Conservation (phyloP, 2,329 filamentous ascomycete genomes). For the Diplodia sapinea region DNA sequence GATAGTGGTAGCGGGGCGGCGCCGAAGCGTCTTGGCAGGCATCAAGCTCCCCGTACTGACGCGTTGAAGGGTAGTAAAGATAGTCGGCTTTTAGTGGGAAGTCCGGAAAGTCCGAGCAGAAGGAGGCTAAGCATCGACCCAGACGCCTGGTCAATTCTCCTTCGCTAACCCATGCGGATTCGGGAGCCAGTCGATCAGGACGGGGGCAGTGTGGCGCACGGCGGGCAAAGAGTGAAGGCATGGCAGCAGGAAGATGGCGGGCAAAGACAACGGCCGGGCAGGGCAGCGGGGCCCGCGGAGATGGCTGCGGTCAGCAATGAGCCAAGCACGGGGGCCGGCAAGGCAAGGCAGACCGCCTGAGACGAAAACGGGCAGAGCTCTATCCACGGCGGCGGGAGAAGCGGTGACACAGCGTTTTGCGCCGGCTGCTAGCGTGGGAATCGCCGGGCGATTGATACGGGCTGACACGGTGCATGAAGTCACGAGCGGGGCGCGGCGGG, state of each 20-base stretch:
- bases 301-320: neutral
- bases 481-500: neutral
- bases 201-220: conserved; percentile 7
- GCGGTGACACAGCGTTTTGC: conserved; percentile 15
- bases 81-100: neutral
- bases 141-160: conserved; percentile 7
- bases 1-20: neutral
- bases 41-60: neutral
- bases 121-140: conserved; percentile 15
- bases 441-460: neutral
- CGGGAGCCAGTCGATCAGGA: conserved; percentile 25
- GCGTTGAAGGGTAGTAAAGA: conserved; percentile 3
- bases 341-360: neutral
- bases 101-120: conserved; percentile 1
- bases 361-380: conserved; percentile 23
- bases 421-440: neutral
- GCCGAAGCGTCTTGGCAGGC: conserved; percentile 2
- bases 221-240: neutral
- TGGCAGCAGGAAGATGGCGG: neutral
- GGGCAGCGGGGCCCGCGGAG: no score
- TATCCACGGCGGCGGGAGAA: conserved; percentile 9
- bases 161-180: conserved; percentile 18
- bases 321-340: conserved; percentile 2
- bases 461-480: conserved; percentile 1
- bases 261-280: neutral